Evolutionary conservation across 345 rosid genomes (phyloP).

Genomic region (Citrus reticulata): DNA sequence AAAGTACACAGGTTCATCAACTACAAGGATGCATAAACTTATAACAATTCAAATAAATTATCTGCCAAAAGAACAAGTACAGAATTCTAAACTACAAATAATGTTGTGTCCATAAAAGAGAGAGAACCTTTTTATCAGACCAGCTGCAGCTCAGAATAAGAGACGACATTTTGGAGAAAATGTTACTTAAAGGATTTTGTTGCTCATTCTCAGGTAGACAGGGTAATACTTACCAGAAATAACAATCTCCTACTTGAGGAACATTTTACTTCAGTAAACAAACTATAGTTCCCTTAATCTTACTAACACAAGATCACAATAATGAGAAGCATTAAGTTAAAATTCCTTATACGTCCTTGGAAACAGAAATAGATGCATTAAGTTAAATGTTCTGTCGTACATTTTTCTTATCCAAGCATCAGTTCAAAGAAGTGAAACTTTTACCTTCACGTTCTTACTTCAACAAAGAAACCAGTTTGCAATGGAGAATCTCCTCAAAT

Average conservation of each 20-base stretch:
- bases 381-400: neutral
- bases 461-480: neutral
- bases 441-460: neutral
- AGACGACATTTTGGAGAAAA: neutral
- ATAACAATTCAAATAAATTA: neutral
- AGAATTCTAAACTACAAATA: neutral
- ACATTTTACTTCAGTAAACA: neutral
- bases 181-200: neutral
- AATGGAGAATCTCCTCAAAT: neutral
- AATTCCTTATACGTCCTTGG: neutral
- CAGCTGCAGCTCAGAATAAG: neutral
- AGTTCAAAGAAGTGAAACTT: neutral
- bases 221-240: neutral
- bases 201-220: neutral
- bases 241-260: neutral
- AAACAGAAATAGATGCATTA: neutral
- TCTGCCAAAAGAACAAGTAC: neutral
- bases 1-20: neutral
- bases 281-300: neutral
- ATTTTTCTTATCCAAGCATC: neutral
- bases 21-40: neutral
- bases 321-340: neutral
- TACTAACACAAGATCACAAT: neutral
- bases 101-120: neutral
- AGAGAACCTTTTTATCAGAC: neutral